Evolutionary conservation across 2,329 filamentous ascomycete genomes (phyloP), one percentile per base, ranked within the genome.

Genomic region (Calonectria ilicicola): DNA sequence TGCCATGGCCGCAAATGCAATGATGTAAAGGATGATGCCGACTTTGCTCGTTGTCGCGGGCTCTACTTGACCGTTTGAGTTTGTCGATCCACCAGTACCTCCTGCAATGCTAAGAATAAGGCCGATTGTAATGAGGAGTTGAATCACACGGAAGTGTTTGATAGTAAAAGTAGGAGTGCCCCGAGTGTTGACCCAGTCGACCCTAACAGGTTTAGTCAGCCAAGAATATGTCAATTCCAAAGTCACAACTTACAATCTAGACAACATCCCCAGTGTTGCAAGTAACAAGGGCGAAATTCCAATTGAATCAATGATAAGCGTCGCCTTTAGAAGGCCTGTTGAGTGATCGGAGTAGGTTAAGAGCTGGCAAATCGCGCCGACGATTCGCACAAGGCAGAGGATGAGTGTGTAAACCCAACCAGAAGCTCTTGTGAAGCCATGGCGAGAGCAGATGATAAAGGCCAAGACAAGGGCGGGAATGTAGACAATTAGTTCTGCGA

Each of bases 331-430:
- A 27, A 87, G 82, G 10, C 32, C 32, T 35, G 32, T 35, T 2
- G 32, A 35, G 10, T 35, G 32, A 35, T 35, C 32, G 7, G 32
- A 35, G 12, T 35, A 35, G 7, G 32, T 35, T 12, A 35, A 35
- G 32, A 35, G 86, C 73, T 89, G 83, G 71, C 89, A 84, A 49
- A 84, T 76, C 8, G 86, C 82, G 46, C 89, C 90, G 23, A 89
- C 77, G 56, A 91, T 84, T 46, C 90, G 88, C 15, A 86, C 81
- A 7, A 90, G 32, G 32, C 32, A 35, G 32, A 35, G 32, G 32
- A 35, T 35, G 32, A 88, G 77, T 8, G 91, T 83, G 78, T 88
- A 90, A 15, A 89, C 76, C 87, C 89, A 92, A 49, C 89, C 90
- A 0, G 85, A 82, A 69, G 82, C 86, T 51, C 83, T 83, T 5